These are phyloP conservation scores for Centaurea solstitialis DNA, from an alignment of 129 eudicot species.

Conservation along the genomic window DNA sequence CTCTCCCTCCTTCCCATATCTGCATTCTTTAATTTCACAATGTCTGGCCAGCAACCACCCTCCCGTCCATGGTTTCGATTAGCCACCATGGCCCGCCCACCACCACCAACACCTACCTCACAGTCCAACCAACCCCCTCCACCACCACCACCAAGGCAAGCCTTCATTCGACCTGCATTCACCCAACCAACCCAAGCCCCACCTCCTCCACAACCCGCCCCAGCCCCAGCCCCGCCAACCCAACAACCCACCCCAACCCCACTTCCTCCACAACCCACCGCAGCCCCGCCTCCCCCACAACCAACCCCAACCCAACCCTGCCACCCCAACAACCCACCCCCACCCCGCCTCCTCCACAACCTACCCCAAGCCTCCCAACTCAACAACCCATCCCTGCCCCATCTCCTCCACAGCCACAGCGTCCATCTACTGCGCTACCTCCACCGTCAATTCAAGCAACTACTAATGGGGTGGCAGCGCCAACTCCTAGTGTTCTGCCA, in stretches of 20 bases:
- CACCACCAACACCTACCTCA: conserved; percentile 26
- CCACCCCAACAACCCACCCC: conserved; percentile 11
- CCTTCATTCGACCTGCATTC: conserved; percentile 41
- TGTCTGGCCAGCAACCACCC: conserved; percentile 54
- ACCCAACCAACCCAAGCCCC: conserved; percentile 2
- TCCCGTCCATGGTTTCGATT: conserved; percentile 51
- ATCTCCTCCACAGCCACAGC: neutral
- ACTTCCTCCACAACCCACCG: conserved; percentile 21
- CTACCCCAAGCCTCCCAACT: conserved; percentile 19
- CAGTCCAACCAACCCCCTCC: conserved; percentile 28
- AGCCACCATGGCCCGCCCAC: conserved; percentile 44
- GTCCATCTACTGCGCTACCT: neutral
- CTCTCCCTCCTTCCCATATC: neutral
- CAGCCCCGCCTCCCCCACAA: conserved; percentile 14
- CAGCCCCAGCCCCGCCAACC: neutral
- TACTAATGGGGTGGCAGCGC: conserved; percentile 24
- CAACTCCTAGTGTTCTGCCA: conserved; percentile 9
- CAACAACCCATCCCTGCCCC: conserved; percentile 17
- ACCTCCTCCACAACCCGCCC: conserved; percentile 7
- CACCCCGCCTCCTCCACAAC: conserved; percentile 13
- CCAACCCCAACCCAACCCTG: conserved; percentile 19
- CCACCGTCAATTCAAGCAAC: conserved; percentile 17
- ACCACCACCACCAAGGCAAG: conserved; percentile 30
- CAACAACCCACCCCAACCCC: conserved; percentile 13
- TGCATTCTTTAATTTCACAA: conserved; percentile 1